Base-by-base conservation (phyloP, 225 moss, liverwort and hornwort genomes). In the Bryum argenteum region DNA sequence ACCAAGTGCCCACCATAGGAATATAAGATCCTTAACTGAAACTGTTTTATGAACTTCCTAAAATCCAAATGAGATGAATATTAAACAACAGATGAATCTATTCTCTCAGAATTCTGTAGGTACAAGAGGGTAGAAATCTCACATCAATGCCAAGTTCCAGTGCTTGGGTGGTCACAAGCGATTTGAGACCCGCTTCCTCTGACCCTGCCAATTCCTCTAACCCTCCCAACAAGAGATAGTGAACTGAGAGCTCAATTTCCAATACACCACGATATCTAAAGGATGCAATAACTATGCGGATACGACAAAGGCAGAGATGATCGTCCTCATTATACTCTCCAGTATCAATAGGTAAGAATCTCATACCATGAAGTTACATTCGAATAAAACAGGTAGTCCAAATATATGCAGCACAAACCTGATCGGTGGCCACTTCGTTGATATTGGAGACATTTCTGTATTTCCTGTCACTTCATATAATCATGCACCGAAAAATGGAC, bases 121-220 rank as follows among this genome's bases (percentile, higher is more conserved):
- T 47, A 61, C 47, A 54, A 50, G 9, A 70, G 55, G 54, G 15
- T 61, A 67, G 16, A 19, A 45, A 42, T 71, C 80, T 85, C 76
- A 89, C 88, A 86, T 89, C 88, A 63, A 89, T 89, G 41, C 88
- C 88, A 86, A 89, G 88, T 78, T 89, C 88, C 74, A 89, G 56
- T 54, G 88, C 88, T 71, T 85, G 80, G 61, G 88, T 89, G 23
- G 85, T 85, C 71, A 89, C 85, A 70, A 89, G 88, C 21, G 85
- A 13, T 24, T 17, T 45, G 40, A 64, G 20, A 64, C 47, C 68
- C 56, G 39, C 63, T 67, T 19, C 45, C 63, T 64, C 75, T 3
- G 16, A 75, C 67, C 40, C 20, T 19, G 71, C n/a, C n/a, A n/a
- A n/a, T n/a, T n/a, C n/a, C n/a, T n/a, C n/a, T n/a, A n/a, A n/a